These are phyloP conservation scores for Lantana camara DNA, from an alignment of 257 asterid species.

Conservation along the genomic window DNA sequence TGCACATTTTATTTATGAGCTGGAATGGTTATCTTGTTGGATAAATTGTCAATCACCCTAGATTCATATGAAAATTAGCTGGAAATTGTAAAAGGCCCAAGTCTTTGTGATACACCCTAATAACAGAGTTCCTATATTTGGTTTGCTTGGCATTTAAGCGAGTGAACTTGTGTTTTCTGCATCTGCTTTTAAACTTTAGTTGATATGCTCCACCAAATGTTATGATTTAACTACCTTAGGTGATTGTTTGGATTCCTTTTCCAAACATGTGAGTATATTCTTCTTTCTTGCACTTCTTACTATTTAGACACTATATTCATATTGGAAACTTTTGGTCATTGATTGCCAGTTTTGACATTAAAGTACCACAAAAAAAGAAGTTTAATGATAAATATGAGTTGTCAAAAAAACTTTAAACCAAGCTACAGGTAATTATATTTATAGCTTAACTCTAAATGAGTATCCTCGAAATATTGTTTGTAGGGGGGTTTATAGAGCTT, in stretches of 20 bases:
- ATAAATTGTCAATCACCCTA: conserved; percentile 6
- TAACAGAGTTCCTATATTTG: conserved; percentile 7
- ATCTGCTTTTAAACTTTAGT: conserved; percentile 1
- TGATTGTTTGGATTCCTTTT: conserved; percentile 94
- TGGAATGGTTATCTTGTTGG: conserved; percentile 25
- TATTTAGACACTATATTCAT: conserved; percentile 17
- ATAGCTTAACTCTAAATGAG: neutral
- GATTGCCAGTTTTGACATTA: conserved; percentile 64
- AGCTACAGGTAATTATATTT: conserved; percentile 78
- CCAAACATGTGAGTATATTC: conserved; percentile 73
- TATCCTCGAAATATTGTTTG: neutral
- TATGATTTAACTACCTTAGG: conserved; percentile 68
- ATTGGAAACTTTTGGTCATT: conserved; percentile 30
- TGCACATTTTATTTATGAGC: conserved; percentile 23
- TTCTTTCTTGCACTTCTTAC: conserved; percentile 26
- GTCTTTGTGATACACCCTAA: conserved; percentile 10
- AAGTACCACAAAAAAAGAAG: conserved; percentile 88
- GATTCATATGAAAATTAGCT: conserved; percentile 1
- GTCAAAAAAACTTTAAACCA: conserved; percentile 93
- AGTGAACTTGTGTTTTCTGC: conserved; percentile 5
- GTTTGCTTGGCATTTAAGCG: conserved; percentile 14
- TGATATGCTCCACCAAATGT: conserved; percentile 32
- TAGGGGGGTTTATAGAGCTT: neutral
- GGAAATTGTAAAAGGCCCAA: conserved; percentile 4
- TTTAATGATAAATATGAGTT: conserved; percentile 66